Conservation (phyloP, 495 filamentous ascomycete genomes). For the Hypoxylon cercidicola region DNA sequence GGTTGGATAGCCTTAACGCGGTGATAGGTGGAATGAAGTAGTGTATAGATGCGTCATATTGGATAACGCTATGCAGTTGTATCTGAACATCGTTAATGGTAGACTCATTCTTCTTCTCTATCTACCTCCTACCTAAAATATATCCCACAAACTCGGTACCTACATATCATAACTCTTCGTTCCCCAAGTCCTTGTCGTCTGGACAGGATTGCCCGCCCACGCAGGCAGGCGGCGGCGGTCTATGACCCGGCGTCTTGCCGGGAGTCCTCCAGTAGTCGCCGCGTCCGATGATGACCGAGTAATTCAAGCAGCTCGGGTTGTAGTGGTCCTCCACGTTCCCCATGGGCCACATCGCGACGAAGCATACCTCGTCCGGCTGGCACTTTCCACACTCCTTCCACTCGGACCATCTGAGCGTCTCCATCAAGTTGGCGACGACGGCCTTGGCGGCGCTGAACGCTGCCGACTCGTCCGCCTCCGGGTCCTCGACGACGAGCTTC, state of each 20-base stretch:
- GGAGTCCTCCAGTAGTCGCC: constrained; percentile 29
- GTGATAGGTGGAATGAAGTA: too few species aligned
- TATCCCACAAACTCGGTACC: neutral
- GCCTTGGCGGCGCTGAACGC: constrained; percentile 10
- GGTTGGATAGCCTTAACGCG: too few species aligned
- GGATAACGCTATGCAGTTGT: too few species aligned
- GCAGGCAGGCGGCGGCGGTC: constrained; percentile 24
- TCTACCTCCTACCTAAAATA: too few species aligned
- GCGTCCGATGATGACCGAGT: constrained; percentile 22
- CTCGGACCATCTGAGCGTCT: constrained; percentile 66
- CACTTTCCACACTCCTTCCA: constrained; percentile 71
- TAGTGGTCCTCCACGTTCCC: constrained; percentile 64
- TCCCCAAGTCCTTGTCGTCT: neutral
- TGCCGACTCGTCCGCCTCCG: constrained; percentile 13
- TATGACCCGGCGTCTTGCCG: constrained; percentile 5
- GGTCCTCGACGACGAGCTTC: constrained; percentile 33
- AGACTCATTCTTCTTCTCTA: too few species aligned
- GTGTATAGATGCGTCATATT: too few species aligned
- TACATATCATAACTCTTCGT: constrained; percentile 33
- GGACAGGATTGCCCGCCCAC: constrained; percentile 1
- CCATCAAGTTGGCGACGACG: constrained; percentile 54
- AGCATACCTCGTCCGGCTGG: constrained; percentile 67
- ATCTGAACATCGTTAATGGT: too few species aligned
- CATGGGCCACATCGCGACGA: constrained; percentile 74
- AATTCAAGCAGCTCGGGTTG: constrained; percentile 58